Percentiles rank a stretch among this genome's conserved stretches.
These are phyloP conservation scores for Solanum paucissectum DNA, from an alignment of 257 asterid genomes.

Conservation along the genomic window DNA sequence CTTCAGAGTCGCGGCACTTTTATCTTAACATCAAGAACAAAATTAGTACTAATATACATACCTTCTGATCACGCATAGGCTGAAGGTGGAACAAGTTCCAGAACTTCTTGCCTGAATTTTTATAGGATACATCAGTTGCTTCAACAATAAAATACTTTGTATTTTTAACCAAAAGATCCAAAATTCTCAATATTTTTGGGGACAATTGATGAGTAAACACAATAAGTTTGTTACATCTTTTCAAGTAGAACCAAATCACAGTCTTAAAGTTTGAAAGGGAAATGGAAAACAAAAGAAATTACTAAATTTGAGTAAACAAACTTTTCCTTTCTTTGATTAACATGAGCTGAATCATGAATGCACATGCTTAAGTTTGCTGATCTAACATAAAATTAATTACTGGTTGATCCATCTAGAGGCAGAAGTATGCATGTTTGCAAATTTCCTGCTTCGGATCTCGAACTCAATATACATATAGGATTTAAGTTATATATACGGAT, in stretches of 20 bases:
- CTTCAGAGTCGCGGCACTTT: background rate
- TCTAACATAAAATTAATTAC: background rate
- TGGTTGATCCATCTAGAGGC: background rate
- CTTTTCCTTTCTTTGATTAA: background rate
- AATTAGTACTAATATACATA: slow-evolving; percentile 1
- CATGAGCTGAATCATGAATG: background rate
- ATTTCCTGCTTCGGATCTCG: background rate
- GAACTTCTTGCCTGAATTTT: slow-evolving; percentile 71
- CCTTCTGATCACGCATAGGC: slow-evolving; percentile 99
- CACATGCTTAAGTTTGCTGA: background rate
- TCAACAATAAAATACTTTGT: background rate
- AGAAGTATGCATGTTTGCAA: background rate
- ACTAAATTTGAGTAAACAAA: background rate
- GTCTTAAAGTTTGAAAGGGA: background rate
- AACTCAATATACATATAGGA: background rate
- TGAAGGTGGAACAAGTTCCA: slow-evolving; percentile 98
- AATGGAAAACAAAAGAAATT: background rate
- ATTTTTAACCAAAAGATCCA: background rate
- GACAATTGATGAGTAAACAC: background rate
- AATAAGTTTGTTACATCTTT: background rate
- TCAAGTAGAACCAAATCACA: background rate
- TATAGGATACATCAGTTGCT: background rate
- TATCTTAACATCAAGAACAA: background rate
- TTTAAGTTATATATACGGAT: background rate
- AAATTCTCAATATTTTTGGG: background rate